These are phyloP conservation scores for Colletotrichum australisinense DNA, from an alignment of 2,329 filamentous ascomycete species.

Conservation along the genomic window DNA sequence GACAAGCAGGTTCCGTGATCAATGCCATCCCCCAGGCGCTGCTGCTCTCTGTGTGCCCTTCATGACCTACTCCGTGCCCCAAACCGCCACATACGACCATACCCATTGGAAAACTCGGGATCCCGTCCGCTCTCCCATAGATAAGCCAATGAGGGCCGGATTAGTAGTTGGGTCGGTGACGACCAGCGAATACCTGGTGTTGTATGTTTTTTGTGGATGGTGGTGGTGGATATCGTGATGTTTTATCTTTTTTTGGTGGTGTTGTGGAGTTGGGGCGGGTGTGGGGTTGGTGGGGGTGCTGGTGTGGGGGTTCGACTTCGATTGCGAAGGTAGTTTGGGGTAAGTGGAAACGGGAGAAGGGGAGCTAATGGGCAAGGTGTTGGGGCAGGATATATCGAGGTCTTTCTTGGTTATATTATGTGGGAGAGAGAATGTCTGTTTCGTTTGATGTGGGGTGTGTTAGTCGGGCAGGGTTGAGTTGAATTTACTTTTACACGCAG, in stretches of 20 bases:
- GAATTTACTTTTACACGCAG: too few species aligned
- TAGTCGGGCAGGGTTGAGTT: too few species aligned
- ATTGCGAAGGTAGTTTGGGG: too few species aligned
- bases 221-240: not conserved
- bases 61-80: not conserved
- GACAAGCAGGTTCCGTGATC: not conserved
- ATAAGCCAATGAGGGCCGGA: not conserved
- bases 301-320: not conserved
- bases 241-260: not conserved
- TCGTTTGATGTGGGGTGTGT: too few species aligned
- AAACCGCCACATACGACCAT: not conserved
- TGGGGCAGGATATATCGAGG: too few species aligned
- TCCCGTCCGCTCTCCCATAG: not conserved
- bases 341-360: too few species aligned
- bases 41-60: too few species aligned
- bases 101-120: not conserved
- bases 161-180: not conserved
- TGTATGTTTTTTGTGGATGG: not conserved
- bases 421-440: too few species aligned
- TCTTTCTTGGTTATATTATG: too few species aligned
- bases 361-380: too few species aligned
- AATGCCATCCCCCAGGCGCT: too few species aligned
- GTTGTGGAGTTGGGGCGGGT: not conserved
- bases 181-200: not conserved
- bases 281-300: not conserved